Base-by-base conservation (phyloP, 148 eudicot genomes). In the Pharnaceum exiguum region DNA sequence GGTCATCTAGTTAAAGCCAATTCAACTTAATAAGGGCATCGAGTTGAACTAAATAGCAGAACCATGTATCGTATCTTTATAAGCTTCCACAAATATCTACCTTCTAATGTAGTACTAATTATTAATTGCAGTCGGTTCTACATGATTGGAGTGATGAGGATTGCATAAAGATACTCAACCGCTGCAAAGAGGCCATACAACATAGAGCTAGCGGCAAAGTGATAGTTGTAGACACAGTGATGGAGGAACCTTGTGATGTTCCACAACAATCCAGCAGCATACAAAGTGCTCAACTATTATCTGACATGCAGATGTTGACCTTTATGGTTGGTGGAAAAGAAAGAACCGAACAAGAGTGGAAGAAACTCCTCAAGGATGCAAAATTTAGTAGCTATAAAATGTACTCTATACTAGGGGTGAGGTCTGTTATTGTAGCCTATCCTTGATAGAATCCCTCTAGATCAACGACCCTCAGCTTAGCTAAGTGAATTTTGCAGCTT, bases 321-420 rank as follows among this genome's bases (percentile, higher is more conserved):
- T 4, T 17, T 9, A 42, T 5, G 0, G 5, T 12, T 5, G 33
- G 49, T 7, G 71, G 71, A 15, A 67, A 50, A 31, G 58, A 67
- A 59, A 49, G 71, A 31, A 67, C 51, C n/a, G 64, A 58, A 67
- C 6, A 58, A 21, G 51, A 67, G 42, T 59, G 71, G 71, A 58
- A 67, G 10, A n/a, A 29, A 7, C 40, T 67, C 5, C 59, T 67
- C 26, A 3, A 10, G 9, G 28, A 58, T 19, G 45, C 45, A 5
- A 58, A 57, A 18, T 67, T 49, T 5, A 26, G 3, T 62, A 21
- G 29, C 17, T 48, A 48, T 22, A 49, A 62, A 2, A 26, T 62
- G 10, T 36, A 11, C 2, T 17, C 46, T 31, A 17, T 49, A 9
- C 24, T 62, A 16, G 66, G 66, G 18, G 1, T 26, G n/a, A 62